Conservation (phyloP, 2,329 filamentous ascomycete genomes). For the Venturia oleaginea region DNA sequence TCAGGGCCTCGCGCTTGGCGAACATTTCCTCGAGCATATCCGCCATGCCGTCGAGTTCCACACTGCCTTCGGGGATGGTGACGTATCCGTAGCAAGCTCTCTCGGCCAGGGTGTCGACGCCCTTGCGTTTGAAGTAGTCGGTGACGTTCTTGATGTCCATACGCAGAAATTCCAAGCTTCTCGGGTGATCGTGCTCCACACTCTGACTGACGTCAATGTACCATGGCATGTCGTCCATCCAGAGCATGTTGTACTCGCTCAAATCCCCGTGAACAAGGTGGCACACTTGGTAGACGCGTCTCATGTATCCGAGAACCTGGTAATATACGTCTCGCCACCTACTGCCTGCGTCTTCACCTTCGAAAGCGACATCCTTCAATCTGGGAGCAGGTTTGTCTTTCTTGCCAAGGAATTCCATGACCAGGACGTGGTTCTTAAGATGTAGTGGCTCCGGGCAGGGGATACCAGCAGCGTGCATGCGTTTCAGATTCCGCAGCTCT, state of each 20-base stretch:
- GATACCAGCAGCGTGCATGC: constrained; percentile 76
- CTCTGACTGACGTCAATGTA: constrained; percentile 97
- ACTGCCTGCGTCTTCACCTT: constrained; percentile 48
- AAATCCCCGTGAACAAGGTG: constrained; percentile 89
- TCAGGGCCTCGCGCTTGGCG: constrained; percentile 36
- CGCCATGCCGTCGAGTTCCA: constrained; percentile 52
- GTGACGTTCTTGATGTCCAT: constrained; percentile 98
- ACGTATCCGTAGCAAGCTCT: constrained; percentile 79
- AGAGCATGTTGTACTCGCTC: constrained; percentile 96
- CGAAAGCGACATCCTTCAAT: constrained; percentile 74
- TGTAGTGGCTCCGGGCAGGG: constrained; percentile 83
- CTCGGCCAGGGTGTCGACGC: constrained; percentile 72
- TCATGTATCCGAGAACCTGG: constrained; percentile 80
- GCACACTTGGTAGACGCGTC: constrained; percentile 86
- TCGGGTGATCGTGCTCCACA: constrained; percentile 92
- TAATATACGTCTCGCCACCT: constrained; percentile 74
- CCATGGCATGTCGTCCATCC: constrained; percentile 71
- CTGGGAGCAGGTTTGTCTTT: constrained; percentile 84
- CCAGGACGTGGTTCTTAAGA: constrained; percentile 86
- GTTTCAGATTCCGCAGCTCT: constrained; percentile 79
- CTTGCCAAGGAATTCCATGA: constrained; percentile 86
- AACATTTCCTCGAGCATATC: constrained; percentile 60
- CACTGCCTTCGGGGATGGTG: constrained; percentile 47
- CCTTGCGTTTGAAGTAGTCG: constrained; percentile 83
- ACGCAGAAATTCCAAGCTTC: constrained; percentile 82